Conservation (phyloP, 768 basidiomycete genomes). For the Rhizopogon rudus region DNA sequence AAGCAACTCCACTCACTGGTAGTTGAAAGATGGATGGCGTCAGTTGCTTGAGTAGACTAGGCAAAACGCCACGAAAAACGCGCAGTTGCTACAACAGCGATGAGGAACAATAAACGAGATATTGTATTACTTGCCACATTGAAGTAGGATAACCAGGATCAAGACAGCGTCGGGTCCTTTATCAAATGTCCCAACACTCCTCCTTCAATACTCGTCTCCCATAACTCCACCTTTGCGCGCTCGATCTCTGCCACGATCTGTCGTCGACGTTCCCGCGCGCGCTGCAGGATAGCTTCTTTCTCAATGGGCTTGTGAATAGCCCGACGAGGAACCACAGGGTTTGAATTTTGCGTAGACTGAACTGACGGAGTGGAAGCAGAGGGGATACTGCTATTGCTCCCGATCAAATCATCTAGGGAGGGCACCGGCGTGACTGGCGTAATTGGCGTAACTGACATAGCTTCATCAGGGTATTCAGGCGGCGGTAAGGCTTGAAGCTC, state of each 20-base stretch:
- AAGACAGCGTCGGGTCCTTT: slow-evolving; percentile 22
- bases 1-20: no score
- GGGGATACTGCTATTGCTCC: not conserved
- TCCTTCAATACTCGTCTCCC: slow-evolving; percentile 71
- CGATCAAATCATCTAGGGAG: not conserved
- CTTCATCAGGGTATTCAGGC: not conserved
- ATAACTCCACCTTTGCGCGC: slow-evolving; percentile 58
- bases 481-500: slow-evolving; percentile 43
- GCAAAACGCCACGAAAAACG: not conserved
- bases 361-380: slow-evolving; percentile 2
- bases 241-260: slow-evolving; percentile 53
- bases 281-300: slow-evolving; percentile 42
- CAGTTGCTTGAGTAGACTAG: no score
- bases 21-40: no score
- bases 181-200: slow-evolving; percentile 51
- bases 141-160: not conserved
- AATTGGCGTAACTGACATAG: no score
- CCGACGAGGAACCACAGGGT: not conserved
- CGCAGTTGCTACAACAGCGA: not conserved
- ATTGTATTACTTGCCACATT: not conserved
- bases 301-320: slow-evolving; percentile 8
- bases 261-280: slow-evolving; percentile 49
- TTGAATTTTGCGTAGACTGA: slow-evolving; percentile 1
- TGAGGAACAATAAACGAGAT: not conserved
- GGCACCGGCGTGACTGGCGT: no score